phyloP scores from a whole-genome alignment of 2,329 filamentous ascomycete species.

The Xylaria sp. region DNA sequence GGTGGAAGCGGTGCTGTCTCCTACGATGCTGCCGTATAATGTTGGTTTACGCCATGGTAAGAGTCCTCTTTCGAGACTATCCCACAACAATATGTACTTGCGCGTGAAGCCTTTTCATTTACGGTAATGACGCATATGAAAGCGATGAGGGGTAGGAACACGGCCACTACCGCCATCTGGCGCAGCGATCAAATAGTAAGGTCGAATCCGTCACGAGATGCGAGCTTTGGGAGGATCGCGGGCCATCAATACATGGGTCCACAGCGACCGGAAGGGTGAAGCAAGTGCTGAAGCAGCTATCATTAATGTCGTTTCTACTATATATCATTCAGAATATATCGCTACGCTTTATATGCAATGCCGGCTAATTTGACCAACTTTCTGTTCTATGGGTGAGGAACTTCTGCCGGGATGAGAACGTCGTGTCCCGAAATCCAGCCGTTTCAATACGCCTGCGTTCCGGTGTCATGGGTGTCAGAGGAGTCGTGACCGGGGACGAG shows the following conservation, averaged over 20 bases:
- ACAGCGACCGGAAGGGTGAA: neutral
- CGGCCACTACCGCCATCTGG: too few species aligned
- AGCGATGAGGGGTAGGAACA: too few species aligned
- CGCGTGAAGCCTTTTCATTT: too few species aligned
- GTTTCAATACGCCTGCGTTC: conserved; percentile 39
- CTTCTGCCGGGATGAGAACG: conserved; percentile 44
- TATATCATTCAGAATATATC: conserved; percentile 19
- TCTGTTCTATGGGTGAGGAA: conserved; percentile 32
- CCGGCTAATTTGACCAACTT: conserved; percentile 32
- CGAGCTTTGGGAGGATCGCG: neutral
- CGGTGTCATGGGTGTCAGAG: conserved; percentile 40
- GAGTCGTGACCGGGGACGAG: conserved; percentile 31
- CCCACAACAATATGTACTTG: too few species aligned
- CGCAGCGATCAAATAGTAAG: too few species aligned
- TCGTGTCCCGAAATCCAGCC: conserved; percentile 42
- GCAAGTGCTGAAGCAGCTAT: conserved; percentile 8
- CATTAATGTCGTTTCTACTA: conserved; percentile 23
- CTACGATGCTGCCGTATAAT: too few species aligned
- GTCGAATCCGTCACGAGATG: too few species aligned
- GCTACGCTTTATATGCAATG: conserved; percentile 7
- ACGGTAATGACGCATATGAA: too few species aligned
- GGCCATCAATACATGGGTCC: neutral
- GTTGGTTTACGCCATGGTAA: too few species aligned
- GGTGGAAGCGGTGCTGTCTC: too few species aligned
- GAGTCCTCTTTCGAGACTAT: too few species aligned